Evolutionary conservation across 1,284 basidiomycete species (phyloP).

Genomic region (Heterobasidion irregulare): DNA sequence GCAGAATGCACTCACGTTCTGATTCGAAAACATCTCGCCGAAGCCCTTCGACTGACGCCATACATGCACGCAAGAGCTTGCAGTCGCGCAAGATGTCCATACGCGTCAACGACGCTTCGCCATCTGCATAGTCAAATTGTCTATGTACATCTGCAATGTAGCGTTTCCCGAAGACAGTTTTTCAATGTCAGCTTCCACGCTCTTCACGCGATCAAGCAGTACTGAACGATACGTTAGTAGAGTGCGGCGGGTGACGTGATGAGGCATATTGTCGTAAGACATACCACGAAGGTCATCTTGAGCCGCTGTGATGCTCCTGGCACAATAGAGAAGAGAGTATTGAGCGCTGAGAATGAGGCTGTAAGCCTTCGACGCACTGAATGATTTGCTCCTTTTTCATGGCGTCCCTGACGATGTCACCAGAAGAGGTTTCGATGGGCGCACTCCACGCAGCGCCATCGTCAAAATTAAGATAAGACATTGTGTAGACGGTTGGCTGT

Average conservation of each 20-base stretch:
- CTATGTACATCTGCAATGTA: conserved; percentile 82
- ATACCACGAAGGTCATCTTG: conserved; percentile 69
- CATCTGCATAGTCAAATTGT: conserved; percentile 80
- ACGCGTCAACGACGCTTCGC: conserved; percentile 54
- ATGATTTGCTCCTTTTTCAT: conserved; percentile 61
- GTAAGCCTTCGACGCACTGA: conserved; percentile 30
- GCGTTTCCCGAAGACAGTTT: conserved; percentile 73
- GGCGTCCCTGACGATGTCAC: conserved; percentile 65
- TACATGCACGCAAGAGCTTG: too few relatives aligned
- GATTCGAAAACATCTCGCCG: too few relatives aligned
- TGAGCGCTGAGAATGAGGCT: background rate
- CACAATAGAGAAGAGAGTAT: background rate
- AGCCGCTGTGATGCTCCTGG: conserved; percentile 62
- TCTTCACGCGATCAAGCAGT: conserved; percentile 56
- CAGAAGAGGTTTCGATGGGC: conserved; percentile 30
- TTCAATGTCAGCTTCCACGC: conserved; percentile 67
- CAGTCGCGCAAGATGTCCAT: background rate
- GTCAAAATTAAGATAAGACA: conserved; percentile 49
- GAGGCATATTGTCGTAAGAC: conserved; percentile 14
- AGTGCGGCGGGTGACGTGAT: background rate
- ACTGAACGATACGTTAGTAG: conserved; percentile 31
- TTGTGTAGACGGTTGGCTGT: conserved; percentile 10
- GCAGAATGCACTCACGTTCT: too few relatives aligned
- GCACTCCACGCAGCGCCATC: conserved; percentile 57
- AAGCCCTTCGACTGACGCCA: too few relatives aligned